These are phyloP conservation scores for Ophiocordyceps camponoti-floridani DNA, from an alignment of 2,329 filamentous ascomycete genomes.

Conservation along the genomic window DNA sequence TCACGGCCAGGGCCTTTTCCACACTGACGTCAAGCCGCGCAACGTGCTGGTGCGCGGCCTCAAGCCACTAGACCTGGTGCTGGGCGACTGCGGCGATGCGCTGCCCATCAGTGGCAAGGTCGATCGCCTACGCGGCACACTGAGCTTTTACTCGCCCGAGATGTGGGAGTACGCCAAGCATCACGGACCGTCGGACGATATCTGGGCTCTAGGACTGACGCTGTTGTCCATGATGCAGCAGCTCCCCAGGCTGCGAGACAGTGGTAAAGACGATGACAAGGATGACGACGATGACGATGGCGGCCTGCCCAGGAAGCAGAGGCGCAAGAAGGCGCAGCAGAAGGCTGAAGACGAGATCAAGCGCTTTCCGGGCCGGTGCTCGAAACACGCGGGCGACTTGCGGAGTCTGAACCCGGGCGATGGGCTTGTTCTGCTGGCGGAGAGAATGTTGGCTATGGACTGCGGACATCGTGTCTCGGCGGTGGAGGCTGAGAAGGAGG, in stretches of 20 bases:
- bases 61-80: conserved; percentile 10
- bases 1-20: conserved; percentile 8
- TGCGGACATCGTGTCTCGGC: neutral
- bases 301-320: neutral
- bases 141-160: conserved; percentile 12
- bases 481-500: neutral
- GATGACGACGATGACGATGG: neutral
- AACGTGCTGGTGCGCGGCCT: conserved; percentile 13
- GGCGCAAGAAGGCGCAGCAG: neutral
- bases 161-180: conserved; percentile 6
- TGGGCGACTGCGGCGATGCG: conserved; percentile 15
- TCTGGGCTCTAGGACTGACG: conserved; percentile 16
- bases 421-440: conserved; percentile 7
- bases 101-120: conserved; percentile 2
- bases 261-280: conserved; percentile 2
- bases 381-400: conserved; percentile 8
- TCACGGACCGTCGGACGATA: conserved; percentile 11
- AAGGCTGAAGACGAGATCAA: neutral
- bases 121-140: conserved; percentile 8
- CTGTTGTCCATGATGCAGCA: conserved; percentile 13
- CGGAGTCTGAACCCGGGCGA: conserved; percentile 8
- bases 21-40: conserved; percentile 14
- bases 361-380: conserved; percentile 9
- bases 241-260: conserved; percentile 6
- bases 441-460: conserved; percentile 7